Conservation (phyloP, 192 early-diverging fungal genomes). For the Rhizoclosmatium globosum region DNA sequence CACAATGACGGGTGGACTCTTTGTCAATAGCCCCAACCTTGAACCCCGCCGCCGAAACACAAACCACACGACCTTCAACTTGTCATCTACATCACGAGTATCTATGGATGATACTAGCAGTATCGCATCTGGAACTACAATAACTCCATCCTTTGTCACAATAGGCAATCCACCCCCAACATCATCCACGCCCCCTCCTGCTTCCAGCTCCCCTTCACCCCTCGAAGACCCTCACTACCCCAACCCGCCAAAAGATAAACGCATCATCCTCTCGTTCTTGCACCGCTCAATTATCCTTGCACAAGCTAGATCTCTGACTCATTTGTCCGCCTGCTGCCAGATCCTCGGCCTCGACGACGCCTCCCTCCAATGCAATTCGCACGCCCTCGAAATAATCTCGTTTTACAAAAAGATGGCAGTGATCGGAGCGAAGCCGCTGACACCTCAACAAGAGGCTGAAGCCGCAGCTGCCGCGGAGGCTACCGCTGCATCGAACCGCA, state of each 20-base stretch:
- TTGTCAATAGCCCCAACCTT: not conserved
- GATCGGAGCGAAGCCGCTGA: not conserved
- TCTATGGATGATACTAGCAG: not conserved
- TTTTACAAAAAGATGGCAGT: conserved; percentile 13
- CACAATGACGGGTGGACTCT: conserved; percentile 3
- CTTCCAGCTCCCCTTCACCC: not conserved
- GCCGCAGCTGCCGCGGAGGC: conserved; percentile 2
- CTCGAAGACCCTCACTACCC: conserved; percentile 18
- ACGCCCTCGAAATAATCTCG: conserved; percentile 26
- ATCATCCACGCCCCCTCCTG: not conserved
- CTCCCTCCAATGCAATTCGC: conserved; percentile 43
- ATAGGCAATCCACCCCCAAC: too few species aligned
- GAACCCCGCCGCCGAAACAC: too few species aligned
- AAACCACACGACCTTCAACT: too few species aligned
- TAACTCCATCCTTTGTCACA: too few species aligned
- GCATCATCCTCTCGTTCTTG: conserved; percentile 57
- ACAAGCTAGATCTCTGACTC: conserved; percentile 56
- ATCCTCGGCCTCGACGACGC: conserved; percentile 52
- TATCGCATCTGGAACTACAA: not conserved
- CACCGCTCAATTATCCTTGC: conserved; percentile 59
- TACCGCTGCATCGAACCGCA: not conserved
- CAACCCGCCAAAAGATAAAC: not conserved
- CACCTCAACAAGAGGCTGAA: not conserved
- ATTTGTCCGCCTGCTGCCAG: conserved; percentile 58
- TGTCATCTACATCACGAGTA: too few species aligned